These are phyloP conservation scores for Wickerhamiella shivajii DNA, from an alignment of 805 yeast genomes.

Conservation along the genomic window DNA sequence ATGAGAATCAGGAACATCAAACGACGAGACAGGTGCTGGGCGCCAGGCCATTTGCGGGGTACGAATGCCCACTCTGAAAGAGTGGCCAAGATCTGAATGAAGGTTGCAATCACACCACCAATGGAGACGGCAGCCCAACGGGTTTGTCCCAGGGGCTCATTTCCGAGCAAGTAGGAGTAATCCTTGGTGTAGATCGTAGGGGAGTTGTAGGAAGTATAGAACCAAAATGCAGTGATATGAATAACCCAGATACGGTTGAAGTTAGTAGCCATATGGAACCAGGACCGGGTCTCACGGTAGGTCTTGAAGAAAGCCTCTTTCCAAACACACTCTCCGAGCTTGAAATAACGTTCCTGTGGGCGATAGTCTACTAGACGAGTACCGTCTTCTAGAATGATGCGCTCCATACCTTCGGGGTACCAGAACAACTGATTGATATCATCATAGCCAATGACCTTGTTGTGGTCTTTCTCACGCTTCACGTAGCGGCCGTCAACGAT, in stretches of 20 bases:
- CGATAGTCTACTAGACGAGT: slow-evolving; percentile 83
- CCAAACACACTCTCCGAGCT: slow-evolving; percentile 91
- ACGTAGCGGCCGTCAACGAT: slow-evolving; percentile 39
- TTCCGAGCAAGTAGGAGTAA: slow-evolving; percentile 69
- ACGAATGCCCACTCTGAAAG: slow-evolving; percentile 89
- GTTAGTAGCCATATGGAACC: slow-evolving; percentile 91
- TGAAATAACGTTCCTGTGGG: slow-evolving; percentile 72
- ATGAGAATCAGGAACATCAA: slow-evolving; percentile 56
- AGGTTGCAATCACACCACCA: slow-evolving; percentile 78
- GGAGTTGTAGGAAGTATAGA: slow-evolving; percentile 85
- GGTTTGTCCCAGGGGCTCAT: slow-evolving; percentile 79
- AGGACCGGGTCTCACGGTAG: slow-evolving; percentile 87
- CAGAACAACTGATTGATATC: slow-evolving; percentile 97
- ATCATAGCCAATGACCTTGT: slow-evolving; percentile 62
- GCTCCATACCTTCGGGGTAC: slow-evolving; percentile 98
- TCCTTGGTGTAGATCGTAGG: slow-evolving; percentile 81
- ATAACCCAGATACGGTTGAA: slow-evolving; percentile 97
- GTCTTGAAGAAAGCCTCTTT: slow-evolving; percentile 85
- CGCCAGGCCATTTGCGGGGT: slow-evolving; percentile 98
- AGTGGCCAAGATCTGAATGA: slow-evolving; percentile 77
- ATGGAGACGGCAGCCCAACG: slow-evolving; percentile 87
- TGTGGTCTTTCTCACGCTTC: slow-evolving; percentile 57
- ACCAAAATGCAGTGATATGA: slow-evolving; percentile 84
- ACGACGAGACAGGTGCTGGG: slow-evolving; percentile 88
- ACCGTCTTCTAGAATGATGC: slow-evolving; percentile 84